Evolutionary conservation across 495 filamentous ascomycete genomes (phyloP).

Genomic region (Lasiosphaeris hirsuta): DNA sequence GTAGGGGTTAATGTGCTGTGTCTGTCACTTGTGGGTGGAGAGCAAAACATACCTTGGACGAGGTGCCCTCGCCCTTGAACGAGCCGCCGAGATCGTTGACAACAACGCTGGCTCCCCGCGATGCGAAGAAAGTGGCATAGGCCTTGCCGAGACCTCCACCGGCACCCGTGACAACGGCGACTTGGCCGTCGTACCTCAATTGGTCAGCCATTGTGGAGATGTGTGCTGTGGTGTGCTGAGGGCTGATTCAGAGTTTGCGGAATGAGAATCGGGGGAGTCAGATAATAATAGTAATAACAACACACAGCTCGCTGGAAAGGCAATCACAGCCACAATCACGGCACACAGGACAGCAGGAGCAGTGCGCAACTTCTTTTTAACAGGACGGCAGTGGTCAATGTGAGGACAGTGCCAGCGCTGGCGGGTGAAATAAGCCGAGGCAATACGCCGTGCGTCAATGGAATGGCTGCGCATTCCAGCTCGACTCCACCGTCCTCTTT

Average conservation of each 20-base stretch:
- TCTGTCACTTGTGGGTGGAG: not conserved
- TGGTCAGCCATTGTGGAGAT: constrained; percentile 61
- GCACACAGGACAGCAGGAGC: constrained; percentile 1
- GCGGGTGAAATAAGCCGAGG: constrained; percentile 14
- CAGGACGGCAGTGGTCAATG: constrained; percentile 4
- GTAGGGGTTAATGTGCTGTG: not conserved
- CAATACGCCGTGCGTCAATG: not conserved
- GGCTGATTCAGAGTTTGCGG: constrained; percentile 6
- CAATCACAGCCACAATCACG: not conserved
- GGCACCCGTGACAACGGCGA: constrained; percentile 93
- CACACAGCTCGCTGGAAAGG: constrained; percentile 3
- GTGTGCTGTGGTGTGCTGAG: constrained; percentile 21
- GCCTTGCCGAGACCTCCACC: constrained; percentile 92
- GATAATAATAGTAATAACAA: not conserved
- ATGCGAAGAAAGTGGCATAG: constrained; percentile 89
- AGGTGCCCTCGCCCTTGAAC: constrained; percentile 90
- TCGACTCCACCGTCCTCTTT: constrained; percentile 5
- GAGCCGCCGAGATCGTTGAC: constrained; percentile 96
- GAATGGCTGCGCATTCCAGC: constrained; percentile 6
- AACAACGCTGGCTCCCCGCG: constrained; percentile 90
- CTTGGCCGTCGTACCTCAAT: constrained; percentile 92
- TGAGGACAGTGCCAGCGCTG: not conserved
- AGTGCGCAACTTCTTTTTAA: constrained; percentile 10
- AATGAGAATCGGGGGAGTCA: not conserved
- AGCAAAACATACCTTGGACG: constrained; percentile 62